Conservation (phyloP, 1,284 basidiomycete species). For the Naganishia cerealis region DNA sequence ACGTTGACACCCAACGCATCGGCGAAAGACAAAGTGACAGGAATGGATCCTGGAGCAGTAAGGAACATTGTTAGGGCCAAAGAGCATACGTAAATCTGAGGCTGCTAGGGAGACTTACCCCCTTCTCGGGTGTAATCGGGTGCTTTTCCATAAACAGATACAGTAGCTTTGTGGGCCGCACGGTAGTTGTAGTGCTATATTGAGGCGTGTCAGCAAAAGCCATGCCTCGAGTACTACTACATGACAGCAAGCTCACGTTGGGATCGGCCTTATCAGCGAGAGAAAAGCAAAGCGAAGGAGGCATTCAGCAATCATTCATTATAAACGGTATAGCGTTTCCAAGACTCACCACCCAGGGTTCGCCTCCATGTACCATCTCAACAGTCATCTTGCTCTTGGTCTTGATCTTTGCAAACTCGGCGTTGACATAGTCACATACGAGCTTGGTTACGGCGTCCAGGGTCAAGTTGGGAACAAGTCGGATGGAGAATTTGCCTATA, state of each 20-base stretch:
- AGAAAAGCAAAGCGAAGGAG: not conserved
- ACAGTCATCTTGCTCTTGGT: slow-evolving; percentile 74
- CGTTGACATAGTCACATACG: slow-evolving; percentile 69
- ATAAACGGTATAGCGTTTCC: not conserved
- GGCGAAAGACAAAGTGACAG: slow-evolving; percentile 92
- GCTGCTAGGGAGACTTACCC: slow-evolving; percentile 36
- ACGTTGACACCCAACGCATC: slow-evolving; percentile 74
- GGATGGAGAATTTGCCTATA: slow-evolving; percentile 79
- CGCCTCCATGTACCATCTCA: slow-evolving; percentile 75
- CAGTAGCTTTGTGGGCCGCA: slow-evolving; percentile 73
- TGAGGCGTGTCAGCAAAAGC: not conserved
- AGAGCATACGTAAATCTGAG: not conserved
- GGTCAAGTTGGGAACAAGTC: slow-evolving; percentile 80
- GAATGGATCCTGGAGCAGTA: slow-evolving; percentile 70
- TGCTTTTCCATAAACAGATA: slow-evolving; percentile 75
- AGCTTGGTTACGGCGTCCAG: slow-evolving; percentile 69
- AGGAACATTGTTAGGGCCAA: not conserved
- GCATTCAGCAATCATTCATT: not conserved
- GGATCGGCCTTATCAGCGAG: slow-evolving; percentile 41
- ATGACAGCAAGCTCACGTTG: slow-evolving; percentile 37
- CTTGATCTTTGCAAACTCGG: slow-evolving; percentile 78
- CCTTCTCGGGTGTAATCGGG: slow-evolving; percentile 92
- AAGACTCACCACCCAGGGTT: slow-evolving; percentile 70
- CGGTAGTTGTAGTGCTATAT: slow-evolving; percentile 85
- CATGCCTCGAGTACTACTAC: not conserved